A percentile compares a stretch with the other conserved stretches of the same genome.
These are phyloP conservation scores for Eleusine indica DNA, from an alignment of 176 grass and related monocot genomes.

Conservation along the genomic window DNA sequence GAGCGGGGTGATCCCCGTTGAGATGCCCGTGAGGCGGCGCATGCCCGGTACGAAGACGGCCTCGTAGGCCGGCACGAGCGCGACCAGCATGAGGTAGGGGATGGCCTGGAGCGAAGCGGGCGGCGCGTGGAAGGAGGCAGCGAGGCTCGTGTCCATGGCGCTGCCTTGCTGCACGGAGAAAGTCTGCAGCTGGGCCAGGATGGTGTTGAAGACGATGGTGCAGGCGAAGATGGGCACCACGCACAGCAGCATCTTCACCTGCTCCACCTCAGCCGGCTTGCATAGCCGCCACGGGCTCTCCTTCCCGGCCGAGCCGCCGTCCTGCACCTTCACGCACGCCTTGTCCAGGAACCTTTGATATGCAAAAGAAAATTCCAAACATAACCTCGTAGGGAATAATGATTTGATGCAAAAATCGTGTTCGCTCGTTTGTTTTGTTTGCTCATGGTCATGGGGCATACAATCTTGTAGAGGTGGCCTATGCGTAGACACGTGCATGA, in stretches of 20 bases:
- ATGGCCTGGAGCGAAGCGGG: slow-evolving; percentile 86
- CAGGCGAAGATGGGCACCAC: slow-evolving; percentile 84
- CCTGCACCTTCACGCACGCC: slow-evolving; percentile 62
- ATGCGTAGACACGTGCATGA: too few species aligned
- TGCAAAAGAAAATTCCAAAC: not conserved
- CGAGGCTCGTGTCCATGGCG: slow-evolving; percentile 65
- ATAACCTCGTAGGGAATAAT: not conserved
- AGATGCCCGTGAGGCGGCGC: slow-evolving; percentile 58
- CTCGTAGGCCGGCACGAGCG: slow-evolving; percentile 74
- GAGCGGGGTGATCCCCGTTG: slow-evolving; percentile 74
- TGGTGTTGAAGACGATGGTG: slow-evolving; percentile 91
- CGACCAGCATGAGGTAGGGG: slow-evolving; percentile 65
- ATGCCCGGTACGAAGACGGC: slow-evolving; percentile 58
- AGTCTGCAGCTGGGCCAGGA: slow-evolving; percentile 85
- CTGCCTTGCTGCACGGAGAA: slow-evolving; percentile 85
- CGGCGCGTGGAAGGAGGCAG: slow-evolving; percentile 55
- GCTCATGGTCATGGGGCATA: too few species aligned
- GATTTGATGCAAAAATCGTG: not conserved
- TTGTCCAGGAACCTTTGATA: slow-evolving; percentile 74
- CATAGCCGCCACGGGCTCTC: slow-evolving; percentile 72
- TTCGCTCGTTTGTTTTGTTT: not conserved
- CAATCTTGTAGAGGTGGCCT: too few species aligned
- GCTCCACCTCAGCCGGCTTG: slow-evolving; percentile 67
- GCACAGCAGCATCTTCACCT: slow-evolving; percentile 79
- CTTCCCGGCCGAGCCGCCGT: slow-evolving; percentile 20